These are phyloP conservation scores for Endotrypanum monterogeii DNA, from an alignment of 208 protist species.

Conservation along the genomic window DNA sequence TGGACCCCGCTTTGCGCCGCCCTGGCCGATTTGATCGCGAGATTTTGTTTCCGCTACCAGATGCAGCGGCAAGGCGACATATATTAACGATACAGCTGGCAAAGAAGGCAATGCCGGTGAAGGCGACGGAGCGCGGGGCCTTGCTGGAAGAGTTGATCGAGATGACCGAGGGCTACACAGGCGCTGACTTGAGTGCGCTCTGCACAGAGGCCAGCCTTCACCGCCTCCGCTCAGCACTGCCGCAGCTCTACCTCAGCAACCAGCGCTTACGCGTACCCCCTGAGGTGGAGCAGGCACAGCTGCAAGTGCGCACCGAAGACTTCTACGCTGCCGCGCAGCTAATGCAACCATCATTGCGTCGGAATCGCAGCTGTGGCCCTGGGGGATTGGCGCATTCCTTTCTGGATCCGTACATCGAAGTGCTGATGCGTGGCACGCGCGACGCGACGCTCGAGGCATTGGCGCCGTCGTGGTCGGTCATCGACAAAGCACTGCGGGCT, in stretches of 20 bases:
- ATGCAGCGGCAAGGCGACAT: slow-evolving; percentile 77
- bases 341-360: slow-evolving; percentile 65
- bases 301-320: slow-evolving; percentile 59
- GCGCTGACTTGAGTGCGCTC: slow-evolving; percentile 98
- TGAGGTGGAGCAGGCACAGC: slow-evolving; percentile 7
- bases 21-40: slow-evolving; percentile 98
- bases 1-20: slow-evolving; percentile 96
- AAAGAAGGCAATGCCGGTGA: slow-evolving; percentile 95
- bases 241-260: slow-evolving; percentile 79
- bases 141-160: slow-evolving; percentile 81
- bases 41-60: slow-evolving; percentile 87
- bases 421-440: slow-evolving; percentile 50
- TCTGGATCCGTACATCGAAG: slow-evolving; percentile 47
- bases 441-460: slow-evolving; percentile 44
- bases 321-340: slow-evolving; percentile 72
- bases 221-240: slow-evolving; percentile 68
- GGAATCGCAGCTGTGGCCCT: slow-evolving; percentile 3
- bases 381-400: neutral
- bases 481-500: slow-evolving; percentile 33
- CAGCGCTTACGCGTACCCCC: slow-evolving; percentile 50
- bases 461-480: slow-evolving; percentile 50
- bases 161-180: slow-evolving; percentile 98
- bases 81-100: slow-evolving; percentile 97
- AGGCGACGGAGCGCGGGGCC: slow-evolving; percentile 38
- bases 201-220: slow-evolving; percentile 98